A percentile compares a stretch with the other conserved stretches of the same genome.
phyloP scores from a whole-genome alignment of 768 basidiomycete species.

The Hysterangium stoloniferum region DNA sequence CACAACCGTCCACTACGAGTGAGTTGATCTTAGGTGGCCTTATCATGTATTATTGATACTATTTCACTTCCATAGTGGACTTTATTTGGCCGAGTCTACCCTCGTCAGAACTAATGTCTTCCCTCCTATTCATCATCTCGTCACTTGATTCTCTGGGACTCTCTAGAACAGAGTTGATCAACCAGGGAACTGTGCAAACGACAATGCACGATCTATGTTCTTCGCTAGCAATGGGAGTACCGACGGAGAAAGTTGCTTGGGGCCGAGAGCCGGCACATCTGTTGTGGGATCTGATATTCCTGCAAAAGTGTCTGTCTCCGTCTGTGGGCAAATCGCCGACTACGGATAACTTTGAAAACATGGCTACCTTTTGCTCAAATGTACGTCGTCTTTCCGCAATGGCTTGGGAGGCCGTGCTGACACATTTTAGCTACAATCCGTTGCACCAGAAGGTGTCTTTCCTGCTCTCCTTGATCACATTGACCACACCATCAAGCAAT shows the following conservation, averaged over 20 bases:
- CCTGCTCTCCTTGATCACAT: slow-evolving; percentile 16
- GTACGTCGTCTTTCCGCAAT: neutral
- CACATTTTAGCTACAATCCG: slow-evolving; percentile 10
- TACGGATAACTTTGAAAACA: no score
- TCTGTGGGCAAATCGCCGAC: slow-evolving; percentile 24
- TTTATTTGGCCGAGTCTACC: slow-evolving; percentile 29
- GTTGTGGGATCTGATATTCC: slow-evolving; percentile 41
- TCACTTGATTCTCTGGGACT: slow-evolving; percentile 51
- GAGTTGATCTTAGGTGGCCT: slow-evolving; percentile 3
- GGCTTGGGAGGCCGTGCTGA: neutral
- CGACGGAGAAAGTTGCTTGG: slow-evolving; percentile 19
- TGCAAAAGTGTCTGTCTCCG: slow-evolving; percentile 30
- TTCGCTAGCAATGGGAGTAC: slow-evolving; percentile 32
- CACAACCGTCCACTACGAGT: slow-evolving; percentile 21
- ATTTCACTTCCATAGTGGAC: neutral
- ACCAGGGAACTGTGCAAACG: slow-evolving; percentile 23
- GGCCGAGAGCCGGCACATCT: slow-evolving; percentile 25
- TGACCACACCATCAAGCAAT: slow-evolving; percentile 31
- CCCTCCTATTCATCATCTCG: slow-evolving; percentile 45
- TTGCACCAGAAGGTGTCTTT: slow-evolving; percentile 4
- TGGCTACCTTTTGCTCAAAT: no score
- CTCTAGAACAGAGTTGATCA: slow-evolving; percentile 20
- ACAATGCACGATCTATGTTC: slow-evolving; percentile 33
- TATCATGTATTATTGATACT: no score
- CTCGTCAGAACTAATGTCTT: slow-evolving; percentile 46